Evolutionary conservation across 2,329 filamentous ascomycete genomes (phyloP).

Genomic region (Aspergillus sp.): DNA sequence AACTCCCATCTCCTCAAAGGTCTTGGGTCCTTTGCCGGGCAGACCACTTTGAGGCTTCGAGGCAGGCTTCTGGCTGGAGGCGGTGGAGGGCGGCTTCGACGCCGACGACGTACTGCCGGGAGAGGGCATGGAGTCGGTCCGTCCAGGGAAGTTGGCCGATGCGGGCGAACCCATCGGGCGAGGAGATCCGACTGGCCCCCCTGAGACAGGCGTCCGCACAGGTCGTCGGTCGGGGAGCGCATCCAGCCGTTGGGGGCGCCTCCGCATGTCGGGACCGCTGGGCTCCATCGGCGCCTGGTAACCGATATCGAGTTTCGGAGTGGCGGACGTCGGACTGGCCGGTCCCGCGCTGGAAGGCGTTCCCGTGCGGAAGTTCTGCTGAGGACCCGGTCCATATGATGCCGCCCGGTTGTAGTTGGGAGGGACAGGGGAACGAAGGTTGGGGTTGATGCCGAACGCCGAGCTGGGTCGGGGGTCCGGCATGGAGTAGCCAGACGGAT

Average conservation of each 20-base stretch:
- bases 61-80: constrained; percentile 36
- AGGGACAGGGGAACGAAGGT: constrained; percentile 41
- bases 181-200: constrained; percentile 25
- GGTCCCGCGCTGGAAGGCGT: constrained; percentile 30
- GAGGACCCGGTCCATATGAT: constrained; percentile 32
- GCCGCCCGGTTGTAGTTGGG: constrained; percentile 33
- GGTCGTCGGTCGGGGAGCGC: constrained; percentile 29
- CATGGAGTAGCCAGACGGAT: constrained; percentile 31
- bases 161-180: constrained; percentile 29
- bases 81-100: constrained; percentile 34
- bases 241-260: constrained; percentile 31
- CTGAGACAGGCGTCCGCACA: constrained; percentile 30
- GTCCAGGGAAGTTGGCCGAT: constrained; percentile 33
- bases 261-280: constrained; percentile 29
- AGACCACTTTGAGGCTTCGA: constrained; percentile 33
- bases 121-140: constrained; percentile 29
- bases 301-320: constrained; percentile 46
- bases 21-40: constrained; percentile 78
- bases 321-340: constrained; percentile 29
- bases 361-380: constrained; percentile 36
- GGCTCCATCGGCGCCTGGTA: constrained; percentile 47
- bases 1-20: constrained; percentile 98
- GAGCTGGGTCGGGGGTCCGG: constrained; percentile 44
- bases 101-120: constrained; percentile 39
- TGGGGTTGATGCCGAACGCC: constrained; percentile 50